Conservation (phyloP, 2,329 filamentous ascomycete genomes). For the Calonectria honghensis region DNA sequence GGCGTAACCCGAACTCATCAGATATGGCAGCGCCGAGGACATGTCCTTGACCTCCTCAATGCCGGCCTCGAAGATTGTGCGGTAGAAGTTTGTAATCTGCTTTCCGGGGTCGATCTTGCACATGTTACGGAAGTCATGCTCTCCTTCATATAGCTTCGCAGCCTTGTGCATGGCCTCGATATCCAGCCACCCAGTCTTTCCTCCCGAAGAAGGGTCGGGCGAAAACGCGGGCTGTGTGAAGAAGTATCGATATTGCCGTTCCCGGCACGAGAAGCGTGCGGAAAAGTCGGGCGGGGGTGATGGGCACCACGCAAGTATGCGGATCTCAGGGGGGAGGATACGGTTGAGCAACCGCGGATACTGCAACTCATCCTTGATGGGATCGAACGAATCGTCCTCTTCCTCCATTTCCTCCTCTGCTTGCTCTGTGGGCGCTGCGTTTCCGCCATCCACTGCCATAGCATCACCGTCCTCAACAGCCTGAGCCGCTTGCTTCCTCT, state of each 20-base stretch:
- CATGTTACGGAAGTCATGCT: constrained; percentile 97
- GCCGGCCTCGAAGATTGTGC: constrained; percentile 86
- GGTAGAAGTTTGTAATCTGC: constrained; percentile 88
- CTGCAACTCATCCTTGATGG: constrained; percentile 85
- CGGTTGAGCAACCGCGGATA: constrained; percentile 91
- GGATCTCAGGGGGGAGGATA: constrained; percentile 91
- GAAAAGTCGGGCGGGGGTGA: constrained; percentile 86
- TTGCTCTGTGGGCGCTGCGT: constrained; percentile 37
- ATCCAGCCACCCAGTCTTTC: constrained; percentile 86
- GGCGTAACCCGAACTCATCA: constrained; percentile 65
- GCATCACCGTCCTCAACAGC: constrained; percentile 51
- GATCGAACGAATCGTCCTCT: constrained; percentile 69
- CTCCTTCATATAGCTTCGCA: constrained; percentile 85
- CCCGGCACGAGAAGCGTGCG: constrained; percentile 93
- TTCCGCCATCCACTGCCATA: constrained; percentile 45
- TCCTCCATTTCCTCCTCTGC: constrained; percentile 42
- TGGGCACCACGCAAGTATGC: constrained; percentile 94
- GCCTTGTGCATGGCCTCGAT: constrained; percentile 90
- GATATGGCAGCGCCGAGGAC: constrained; percentile 73
- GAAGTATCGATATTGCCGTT: constrained; percentile 96
- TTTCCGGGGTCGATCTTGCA: constrained; percentile 95
- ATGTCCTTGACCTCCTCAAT: constrained; percentile 81
- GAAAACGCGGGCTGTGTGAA: constrained; percentile 95
- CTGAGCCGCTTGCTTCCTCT: constrained; percentile 50
- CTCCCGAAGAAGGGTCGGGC: constrained; percentile 68